These are phyloP conservation scores for Cocos nucifera DNA, from an alignment of 176 grass and related monocot species.

Conservation along the genomic window DNA sequence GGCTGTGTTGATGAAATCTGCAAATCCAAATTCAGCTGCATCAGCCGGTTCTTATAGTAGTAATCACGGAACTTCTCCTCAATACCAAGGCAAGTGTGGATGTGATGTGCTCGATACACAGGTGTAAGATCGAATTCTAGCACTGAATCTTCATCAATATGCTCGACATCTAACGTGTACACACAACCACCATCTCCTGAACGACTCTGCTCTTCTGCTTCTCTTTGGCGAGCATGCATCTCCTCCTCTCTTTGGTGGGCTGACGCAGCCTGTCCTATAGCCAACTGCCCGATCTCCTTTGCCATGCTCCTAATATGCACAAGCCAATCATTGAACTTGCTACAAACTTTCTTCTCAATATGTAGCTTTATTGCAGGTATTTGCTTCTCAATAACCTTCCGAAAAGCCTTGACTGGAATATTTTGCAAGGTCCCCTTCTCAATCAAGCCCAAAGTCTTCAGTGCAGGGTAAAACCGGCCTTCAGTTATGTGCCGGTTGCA, in stretches of 20 bases:
- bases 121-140: constrained; percentile 62
- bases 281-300: constrained; percentile 56
- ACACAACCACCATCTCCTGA: constrained; percentile 44
- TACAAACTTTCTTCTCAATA: constrained; percentile 69
- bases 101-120: constrained; percentile 52
- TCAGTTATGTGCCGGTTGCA: constrained; percentile 52
- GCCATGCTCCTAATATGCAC: constrained; percentile 54
- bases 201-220: constrained; percentile 54
- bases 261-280: constrained; percentile 51
- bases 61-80: constrained; percentile 61
- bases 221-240: constrained; percentile 41
- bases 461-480: constrained; percentile 38
- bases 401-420: constrained; percentile 54
- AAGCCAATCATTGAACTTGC: constrained; percentile 80
- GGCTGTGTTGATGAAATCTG: constrained; percentile 54
- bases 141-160: constrained; percentile 40
- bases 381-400: constrained; percentile 52
- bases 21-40: constrained; percentile 74
- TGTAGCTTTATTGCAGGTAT: constrained; percentile 55
- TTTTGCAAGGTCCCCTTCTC: constrained; percentile 56
- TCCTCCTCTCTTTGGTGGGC: constrained; percentile 41
- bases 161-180: constrained; percentile 53
- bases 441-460: constrained; percentile 66
- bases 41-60: constrained; percentile 69
- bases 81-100: constrained; percentile 47